These are phyloP conservation scores for Sclerotinia spermophila DNA, from an alignment of 2,329 filamentous ascomycete species.

Conservation along the genomic window DNA sequence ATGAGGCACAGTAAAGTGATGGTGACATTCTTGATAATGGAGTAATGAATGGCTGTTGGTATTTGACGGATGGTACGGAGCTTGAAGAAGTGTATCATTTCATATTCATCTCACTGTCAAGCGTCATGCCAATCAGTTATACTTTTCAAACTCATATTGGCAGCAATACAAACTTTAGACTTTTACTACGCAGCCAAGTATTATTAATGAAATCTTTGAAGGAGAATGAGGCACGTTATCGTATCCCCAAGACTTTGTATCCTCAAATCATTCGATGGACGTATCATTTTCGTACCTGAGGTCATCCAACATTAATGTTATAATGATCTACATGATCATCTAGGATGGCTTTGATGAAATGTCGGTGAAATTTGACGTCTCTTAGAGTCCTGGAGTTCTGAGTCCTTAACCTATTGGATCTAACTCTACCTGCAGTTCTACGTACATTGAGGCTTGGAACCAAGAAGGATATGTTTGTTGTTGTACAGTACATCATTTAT, in stretches of 20 bases:
- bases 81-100: not conserved
- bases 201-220: not conserved
- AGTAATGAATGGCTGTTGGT: not conserved
- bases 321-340: slow-evolving; percentile 4
- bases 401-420: not conserved
- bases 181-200: not conserved
- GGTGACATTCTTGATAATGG: not conserved
- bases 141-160: not conserved
- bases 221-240: not conserved
- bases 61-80: not conserved
- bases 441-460: not conserved
- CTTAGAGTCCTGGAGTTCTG: not conserved
- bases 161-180: not conserved
- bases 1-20: slow-evolving; percentile 1
- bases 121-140: not conserved
- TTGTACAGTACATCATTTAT: not conserved
- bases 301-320: not conserved
- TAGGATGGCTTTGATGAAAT: not conserved
- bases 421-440: not conserved
- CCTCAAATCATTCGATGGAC: not conserved
- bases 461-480: not conserved
- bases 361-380: not conserved
- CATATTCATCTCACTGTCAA: not conserved
- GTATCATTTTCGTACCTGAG: not conserved
- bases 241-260: not conserved